Percentiles rank a stretch among this genome's conserved stretches.
These are phyloP conservation scores for Spergularia bocconei DNA, from an alignment of 148 eudicot species.

Conservation along the genomic window DNA sequence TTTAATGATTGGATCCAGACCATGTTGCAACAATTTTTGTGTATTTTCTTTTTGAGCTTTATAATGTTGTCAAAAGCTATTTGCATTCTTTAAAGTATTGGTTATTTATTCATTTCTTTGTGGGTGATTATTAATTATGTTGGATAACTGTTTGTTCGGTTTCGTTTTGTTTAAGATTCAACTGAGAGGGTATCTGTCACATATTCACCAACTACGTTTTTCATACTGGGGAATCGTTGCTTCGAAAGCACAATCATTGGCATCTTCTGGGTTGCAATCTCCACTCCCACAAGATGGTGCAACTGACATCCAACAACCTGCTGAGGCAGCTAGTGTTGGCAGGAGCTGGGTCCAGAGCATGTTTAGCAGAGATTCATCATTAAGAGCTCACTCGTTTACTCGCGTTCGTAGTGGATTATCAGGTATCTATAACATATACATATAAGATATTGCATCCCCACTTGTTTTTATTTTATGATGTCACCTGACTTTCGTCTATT, in stretches of 20 bases:
- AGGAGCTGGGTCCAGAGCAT: constrained; percentile 99
- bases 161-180: constrained; percentile 56
- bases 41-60: neutral
- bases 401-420: constrained; percentile 55
- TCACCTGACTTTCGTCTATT: constrained; percentile 3
- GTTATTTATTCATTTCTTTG: constrained; percentile 4
- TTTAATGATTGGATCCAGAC: too few relatives aligned
- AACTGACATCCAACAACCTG: constrained; percentile 62
- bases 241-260: constrained; percentile 55
- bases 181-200: constrained; percentile 81
- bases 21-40: neutral
- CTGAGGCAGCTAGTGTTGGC: constrained; percentile 88
- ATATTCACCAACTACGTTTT: constrained; percentile 69
- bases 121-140: constrained; percentile 10
- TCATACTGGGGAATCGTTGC: constrained; percentile 87
- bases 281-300: constrained; percentile 71
- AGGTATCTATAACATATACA: constrained; percentile 48
- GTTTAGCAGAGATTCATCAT: constrained; percentile 81
- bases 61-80: neutral
- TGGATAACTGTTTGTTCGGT: constrained; percentile 15
- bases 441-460: constrained; percentile 43
- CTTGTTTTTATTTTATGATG: constrained; percentile 29
- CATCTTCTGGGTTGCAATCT: constrained; percentile 65
- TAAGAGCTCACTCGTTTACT: constrained; percentile 63
- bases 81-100: neutral